phyloP scores from a whole-genome alignment of 495 filamentous ascomycete genomes.

The Apodospora peruviana region DNA sequence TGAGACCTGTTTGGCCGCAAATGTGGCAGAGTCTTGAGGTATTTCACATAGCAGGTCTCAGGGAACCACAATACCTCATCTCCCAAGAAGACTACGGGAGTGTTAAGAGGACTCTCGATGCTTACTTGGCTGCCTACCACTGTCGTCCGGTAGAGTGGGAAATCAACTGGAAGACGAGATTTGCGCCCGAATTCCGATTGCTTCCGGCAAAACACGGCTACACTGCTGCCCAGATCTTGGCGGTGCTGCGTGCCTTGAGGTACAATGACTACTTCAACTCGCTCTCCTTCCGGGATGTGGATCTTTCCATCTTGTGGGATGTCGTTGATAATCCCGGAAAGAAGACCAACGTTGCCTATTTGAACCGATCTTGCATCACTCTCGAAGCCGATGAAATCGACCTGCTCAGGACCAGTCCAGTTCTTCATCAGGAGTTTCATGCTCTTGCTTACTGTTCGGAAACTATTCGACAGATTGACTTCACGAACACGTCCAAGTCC shows the following conservation, averaged over 20 bases:
- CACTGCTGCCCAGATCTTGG: conserved; percentile 67
- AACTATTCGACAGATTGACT: conserved; percentile 39
- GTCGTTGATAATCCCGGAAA: conserved; percentile 24
- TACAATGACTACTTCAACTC: conserved; percentile 89
- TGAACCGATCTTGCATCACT: conserved; percentile 22
- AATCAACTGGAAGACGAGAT: conserved; percentile 69
- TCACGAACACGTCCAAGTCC: conserved; percentile 28
- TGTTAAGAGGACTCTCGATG: conserved; percentile 77
- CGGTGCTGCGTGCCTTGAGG: conserved; percentile 77
- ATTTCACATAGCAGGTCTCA: conserved; percentile 58
- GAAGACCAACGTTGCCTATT: conserved; percentile 21
- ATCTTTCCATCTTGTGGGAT: conserved; percentile 41
- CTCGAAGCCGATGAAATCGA: conserved; percentile 29
- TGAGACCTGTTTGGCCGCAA: conserved; percentile 80
- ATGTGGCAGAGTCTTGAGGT: conserved; percentile 62
- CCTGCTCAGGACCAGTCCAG: conserved; percentile 29
- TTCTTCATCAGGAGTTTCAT: conserved; percentile 43
- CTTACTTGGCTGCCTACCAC: conserved; percentile 75
- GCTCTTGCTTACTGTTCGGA: conserved; percentile 41
- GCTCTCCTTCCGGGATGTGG: conserved; percentile 75
- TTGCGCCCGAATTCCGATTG: conserved; percentile 80
- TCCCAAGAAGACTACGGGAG: conserved; percentile 71
- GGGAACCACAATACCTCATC: conserved; percentile 41
- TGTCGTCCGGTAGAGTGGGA: conserved; percentile 72
- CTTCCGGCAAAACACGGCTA: conserved; percentile 65